These are phyloP conservation scores for Sideroxylon spinosum DNA, from an alignment of 179 eudicot species.

Conservation along the genomic window DNA sequence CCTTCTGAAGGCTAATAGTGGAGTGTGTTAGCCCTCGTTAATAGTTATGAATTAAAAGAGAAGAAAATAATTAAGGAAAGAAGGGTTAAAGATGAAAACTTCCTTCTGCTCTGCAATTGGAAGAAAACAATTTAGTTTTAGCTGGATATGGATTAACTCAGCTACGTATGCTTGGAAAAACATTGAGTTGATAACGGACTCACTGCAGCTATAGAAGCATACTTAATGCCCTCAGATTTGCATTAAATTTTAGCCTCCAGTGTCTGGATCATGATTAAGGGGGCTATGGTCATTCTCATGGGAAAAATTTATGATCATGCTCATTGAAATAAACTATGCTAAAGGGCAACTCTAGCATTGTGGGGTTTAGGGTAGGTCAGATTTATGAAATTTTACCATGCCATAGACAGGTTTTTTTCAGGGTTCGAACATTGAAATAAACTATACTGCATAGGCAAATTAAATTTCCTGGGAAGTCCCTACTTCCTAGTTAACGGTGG, in stretches of 20 bases:
- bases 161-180: neutral
- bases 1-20: neutral
- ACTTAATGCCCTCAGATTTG: neutral
- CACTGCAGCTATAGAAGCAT: neutral
- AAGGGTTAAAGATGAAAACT: neutral
- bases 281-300: neutral
- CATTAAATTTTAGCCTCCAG: neutral
- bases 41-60: neutral
- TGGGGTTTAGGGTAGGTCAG: too few relatives aligned
- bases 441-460: neutral
- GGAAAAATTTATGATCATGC: neutral
- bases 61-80: neutral
- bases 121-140: neutral
- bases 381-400: too few relatives aligned
- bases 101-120: neutral
- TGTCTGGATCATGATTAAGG: neutral
- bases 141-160: neutral
- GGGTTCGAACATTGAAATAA: too few relatives aligned
- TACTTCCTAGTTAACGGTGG: neutral
- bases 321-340: neutral
- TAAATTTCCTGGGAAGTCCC: neutral
- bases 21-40: neutral
- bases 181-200: neutral
- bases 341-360: too few relatives aligned
- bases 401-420: too few relatives aligned